Conservation (phyloP, 768 basidiomycete genomes). For the Nevesoporus exiguus region DNA sequence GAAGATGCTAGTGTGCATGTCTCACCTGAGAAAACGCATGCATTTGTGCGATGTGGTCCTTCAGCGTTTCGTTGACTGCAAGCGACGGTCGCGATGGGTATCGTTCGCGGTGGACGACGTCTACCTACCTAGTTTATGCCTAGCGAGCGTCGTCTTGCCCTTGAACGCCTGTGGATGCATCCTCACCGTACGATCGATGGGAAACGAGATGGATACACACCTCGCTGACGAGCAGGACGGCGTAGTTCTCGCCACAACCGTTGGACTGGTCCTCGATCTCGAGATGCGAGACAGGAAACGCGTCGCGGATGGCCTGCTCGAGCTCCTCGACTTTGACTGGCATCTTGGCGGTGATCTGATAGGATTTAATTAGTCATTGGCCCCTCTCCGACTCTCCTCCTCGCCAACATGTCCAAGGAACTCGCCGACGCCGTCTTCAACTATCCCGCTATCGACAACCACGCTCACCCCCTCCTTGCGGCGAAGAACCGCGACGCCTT, state of each 20-base stretch:
- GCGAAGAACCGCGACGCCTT: slow-evolving; percentile 41
- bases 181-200: not conserved
- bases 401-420: slow-evolving; percentile 5
- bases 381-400: not conserved
- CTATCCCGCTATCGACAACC: slow-evolving; percentile 72
- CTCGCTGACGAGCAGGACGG: slow-evolving; percentile 73
- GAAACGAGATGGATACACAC: slow-evolving; percentile 35
- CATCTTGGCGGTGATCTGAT: slow-evolving; percentile 35
- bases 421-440: slow-evolving; percentile 18
- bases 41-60: slow-evolving; percentile 71
- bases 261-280: slow-evolving; percentile 75
- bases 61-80: slow-evolving; percentile 74
- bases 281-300: slow-evolving; percentile 61
- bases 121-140: slow-evolving; percentile 64
- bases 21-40: slow-evolving; percentile 87
- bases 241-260: slow-evolving; percentile 79
- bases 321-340: slow-evolving; percentile 55
- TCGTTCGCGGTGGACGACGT: not conserved
- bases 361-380: slow-evolving; percentile 9
- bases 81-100: slow-evolving; percentile 5
- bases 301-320: slow-evolving; percentile 59
- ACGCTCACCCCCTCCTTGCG: slow-evolving; percentile 68
- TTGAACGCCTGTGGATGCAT: slow-evolving; percentile 55
- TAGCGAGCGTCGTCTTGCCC: slow-evolving; percentile 74
- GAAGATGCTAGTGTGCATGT: not conserved